Evolutionary conservation across 805 yeast genomes (phyloP), one percentile per base, ranked within the genome.

Genomic region (Sugiyamaella boreocaroliniensis): DNA sequence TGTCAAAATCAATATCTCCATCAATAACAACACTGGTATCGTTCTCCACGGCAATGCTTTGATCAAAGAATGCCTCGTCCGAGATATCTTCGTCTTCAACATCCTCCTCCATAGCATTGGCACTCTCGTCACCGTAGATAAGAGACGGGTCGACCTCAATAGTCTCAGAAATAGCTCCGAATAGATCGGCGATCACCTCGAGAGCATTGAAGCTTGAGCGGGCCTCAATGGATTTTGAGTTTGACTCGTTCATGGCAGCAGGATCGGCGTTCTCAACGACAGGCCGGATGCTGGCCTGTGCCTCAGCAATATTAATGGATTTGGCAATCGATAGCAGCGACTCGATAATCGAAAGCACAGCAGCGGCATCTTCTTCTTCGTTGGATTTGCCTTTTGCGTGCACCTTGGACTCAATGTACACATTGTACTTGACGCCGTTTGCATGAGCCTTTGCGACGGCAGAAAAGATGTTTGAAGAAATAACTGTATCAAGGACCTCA

Each of bases 151-250:
- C 61, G 14, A 59, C 54, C 12, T 79, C 78, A 8, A 75, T 60
- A 29, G 72, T 68, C 65, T 89, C 97, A 59, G 85, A 77, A 6
- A 83, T 72, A 1, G 90, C 85, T 1, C 97, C 81, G 20, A 88
- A 72, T 32, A 92, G 66, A 65, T 92, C 98, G 19, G 90, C 68
- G 0, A 85, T 74, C 0, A 84, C 75, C 60, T 88, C 95, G 19
- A 86, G 70, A 3, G 86, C 75, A 57, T 83, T 83, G 47, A 85
- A 68, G 48, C 63, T 63, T 7, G 68, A 62, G 51, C 77, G 74
- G 18, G 61, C 62, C 5, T 43, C 51, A 12, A 58, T 47, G n/a
- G 57, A 60, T 5, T 45, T 20, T 19, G 53, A 48, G 15, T 59
- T 54, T 16, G 57, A 47, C 47, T 51, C 52, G 19, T 55, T 53